Base-by-base conservation (phyloP, 768 basidiomycete species). In the Megacollybia marginata region DNA sequence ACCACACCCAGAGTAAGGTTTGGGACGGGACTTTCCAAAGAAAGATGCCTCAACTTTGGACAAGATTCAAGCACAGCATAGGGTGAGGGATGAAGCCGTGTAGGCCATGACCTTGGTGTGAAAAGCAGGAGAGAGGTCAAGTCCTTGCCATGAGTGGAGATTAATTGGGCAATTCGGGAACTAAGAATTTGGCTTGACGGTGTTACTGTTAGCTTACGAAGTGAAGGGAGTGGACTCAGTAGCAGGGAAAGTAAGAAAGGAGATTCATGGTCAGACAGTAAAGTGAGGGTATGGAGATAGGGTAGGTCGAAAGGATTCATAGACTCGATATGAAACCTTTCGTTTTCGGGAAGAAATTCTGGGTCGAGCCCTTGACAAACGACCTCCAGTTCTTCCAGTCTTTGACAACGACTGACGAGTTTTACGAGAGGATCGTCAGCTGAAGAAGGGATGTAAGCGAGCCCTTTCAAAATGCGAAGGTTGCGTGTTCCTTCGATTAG, bases 81-180 rank as follows among this genome's bases (percentile, higher is more conserved):
- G 0, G 82, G 79, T 32, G 79, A 79, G 32, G 82, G 73, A 49
- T 76, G 79, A 33, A 78, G 70, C 40, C 67, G 65, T 3, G 78
- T 80, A 2, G 82, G 84, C 81, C 81, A 85, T 18, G 76, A 75
- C 62, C 84, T 86, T 1, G 82, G 82, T 5, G 86, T 82, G 50
- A 78, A 79, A 48, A 90, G 68, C 44, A 80, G 72, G 2, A 91
- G 73, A 0, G 85, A 83, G 11, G 69, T 72, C 44, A 91, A 73
- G 4, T 58, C 57, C 33, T 57, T 52, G 10, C 88, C 88, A 55
- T 90, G 87, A 3, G 64, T 62, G 1, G 68, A 58, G 31, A 90
- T 79, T 55, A 91, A 78, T 40, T 64, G 67, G 1, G 83, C 76
- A 11, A 75, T 70, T 33, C 82, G 71, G 5, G 85, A 76, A 19